Evolutionary conservation across 2,329 filamentous ascomycete genomes (phyloP).

Genomic region (Neonectria neomacrospora): DNA sequence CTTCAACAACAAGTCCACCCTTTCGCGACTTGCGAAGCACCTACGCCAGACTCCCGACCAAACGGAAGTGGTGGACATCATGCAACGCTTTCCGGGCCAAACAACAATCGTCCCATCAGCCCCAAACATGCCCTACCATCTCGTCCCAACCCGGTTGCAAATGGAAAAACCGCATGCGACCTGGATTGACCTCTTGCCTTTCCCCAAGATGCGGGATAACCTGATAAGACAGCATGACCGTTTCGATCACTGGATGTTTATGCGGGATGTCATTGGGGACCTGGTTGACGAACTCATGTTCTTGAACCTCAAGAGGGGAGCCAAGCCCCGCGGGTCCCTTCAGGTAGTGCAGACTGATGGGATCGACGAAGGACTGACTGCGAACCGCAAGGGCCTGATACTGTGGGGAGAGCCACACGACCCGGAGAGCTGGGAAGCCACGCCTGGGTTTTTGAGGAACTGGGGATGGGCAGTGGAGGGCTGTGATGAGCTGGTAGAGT

Average conservation of each 20-base stretch:
- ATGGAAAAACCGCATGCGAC: constrained; percentile 50
- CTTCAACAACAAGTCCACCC: constrained; percentile 18
- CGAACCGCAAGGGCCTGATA: constrained; percentile 34
- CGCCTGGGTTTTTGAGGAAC: constrained; percentile 36
- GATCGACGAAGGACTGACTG: background rate
- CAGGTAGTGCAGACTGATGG: background rate
- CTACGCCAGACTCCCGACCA: background rate
- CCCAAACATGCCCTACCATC: constrained; percentile 13
- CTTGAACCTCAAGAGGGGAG: background rate
- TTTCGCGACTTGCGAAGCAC: constrained; percentile 13
- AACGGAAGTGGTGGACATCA: background rate
- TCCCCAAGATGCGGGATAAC: constrained; percentile 52
- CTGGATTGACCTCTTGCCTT: constrained; percentile 57
- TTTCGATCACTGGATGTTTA: constrained; percentile 52
- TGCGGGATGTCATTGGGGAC: constrained; percentile 28
- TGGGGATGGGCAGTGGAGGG: constrained; percentile 39
- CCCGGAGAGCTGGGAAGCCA: constrained; percentile 39
- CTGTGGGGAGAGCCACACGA: constrained; percentile 42
- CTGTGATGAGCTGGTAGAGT: constrained; percentile 33
- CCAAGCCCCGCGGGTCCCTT: background rate
- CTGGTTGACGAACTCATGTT: constrained; percentile 6
- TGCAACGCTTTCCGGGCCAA: constrained; percentile 5
- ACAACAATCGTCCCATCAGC: background rate
- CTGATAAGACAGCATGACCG: constrained; percentile 50
- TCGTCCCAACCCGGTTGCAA: constrained; percentile 54